Conservation (phyloP, 352 stramenopile genomes). For the Phytophthora agathidicida region DNA sequence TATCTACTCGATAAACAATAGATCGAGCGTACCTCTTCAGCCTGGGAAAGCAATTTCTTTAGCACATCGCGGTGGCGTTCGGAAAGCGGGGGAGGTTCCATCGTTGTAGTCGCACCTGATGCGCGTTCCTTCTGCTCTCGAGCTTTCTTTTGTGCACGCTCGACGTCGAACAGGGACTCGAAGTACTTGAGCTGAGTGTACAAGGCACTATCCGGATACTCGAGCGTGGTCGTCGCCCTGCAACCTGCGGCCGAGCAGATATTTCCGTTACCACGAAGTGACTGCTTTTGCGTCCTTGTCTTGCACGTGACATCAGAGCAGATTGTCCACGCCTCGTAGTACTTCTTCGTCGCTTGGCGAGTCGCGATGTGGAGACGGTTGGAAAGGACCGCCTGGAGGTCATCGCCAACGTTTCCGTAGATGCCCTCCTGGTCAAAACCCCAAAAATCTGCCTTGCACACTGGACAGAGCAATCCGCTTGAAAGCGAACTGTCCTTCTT, state of each 20-base stretch:
- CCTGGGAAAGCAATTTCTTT: conserved; percentile 79
- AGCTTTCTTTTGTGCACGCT: conserved; percentile 88
- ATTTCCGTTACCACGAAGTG: conserved; percentile 91
- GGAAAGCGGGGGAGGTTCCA: conserved; percentile 55
- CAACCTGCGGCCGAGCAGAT: conserved; percentile 93
- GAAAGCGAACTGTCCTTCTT: conserved; percentile 32
- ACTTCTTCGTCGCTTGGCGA: conserved; percentile 78
- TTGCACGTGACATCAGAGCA: conserved; percentile 97
- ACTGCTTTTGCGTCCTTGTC: conserved; percentile 95
- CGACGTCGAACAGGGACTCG: conserved; percentile 95
- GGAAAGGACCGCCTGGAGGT: conserved; percentile 77
- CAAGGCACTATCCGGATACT: conserved; percentile 91
- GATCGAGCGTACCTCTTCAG: conserved; percentile 53
- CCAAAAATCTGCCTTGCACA: conserved; percentile 84
- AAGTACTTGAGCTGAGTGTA: conserved; percentile 98
- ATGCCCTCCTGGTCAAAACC: conserved; percentile 82
- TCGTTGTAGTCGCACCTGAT: conserved; percentile 26
- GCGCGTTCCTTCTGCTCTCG: conserved; percentile 64
- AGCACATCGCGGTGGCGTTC: conserved; percentile 79
- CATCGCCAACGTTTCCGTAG: conserved; percentile 73
- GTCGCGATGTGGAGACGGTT: conserved; percentile 87
- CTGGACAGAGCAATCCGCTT: conserved; percentile 73
- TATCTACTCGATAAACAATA: neutral
- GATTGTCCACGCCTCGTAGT: conserved; percentile 91
- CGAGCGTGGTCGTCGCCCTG: conserved; percentile 87